These are phyloP conservation scores for Phoma sp. DNA, from an alignment of 2,329 filamentous ascomycete species.

Conservation along the genomic window DNA sequence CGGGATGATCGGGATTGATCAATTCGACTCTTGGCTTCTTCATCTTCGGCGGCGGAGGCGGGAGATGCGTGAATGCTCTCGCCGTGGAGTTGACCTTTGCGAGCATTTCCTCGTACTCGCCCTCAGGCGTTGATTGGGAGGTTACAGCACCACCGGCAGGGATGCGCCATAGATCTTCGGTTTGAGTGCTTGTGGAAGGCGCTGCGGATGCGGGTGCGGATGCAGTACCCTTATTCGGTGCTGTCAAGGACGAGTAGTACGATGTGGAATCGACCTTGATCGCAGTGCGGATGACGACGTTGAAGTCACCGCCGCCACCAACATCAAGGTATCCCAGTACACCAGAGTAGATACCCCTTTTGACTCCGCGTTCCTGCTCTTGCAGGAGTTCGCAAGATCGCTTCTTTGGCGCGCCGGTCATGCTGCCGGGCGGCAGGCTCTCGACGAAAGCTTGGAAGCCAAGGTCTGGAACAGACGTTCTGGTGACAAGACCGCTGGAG, in stretches of 20 bases:
- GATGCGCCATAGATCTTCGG: conserved; percentile 74
- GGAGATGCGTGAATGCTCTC: conserved; percentile 36
- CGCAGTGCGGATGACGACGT: conserved; percentile 85
- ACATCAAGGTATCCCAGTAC: conserved; percentile 91
- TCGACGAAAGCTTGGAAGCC: conserved; percentile 79
- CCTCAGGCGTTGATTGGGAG: conserved; percentile 77
- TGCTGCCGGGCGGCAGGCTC: conserved; percentile 86
- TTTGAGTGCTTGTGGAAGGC: conserved; percentile 10
- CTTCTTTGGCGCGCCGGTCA: conserved; percentile 97
- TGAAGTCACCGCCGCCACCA: conserved; percentile 85
- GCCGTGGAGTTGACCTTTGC: conserved; percentile 51
- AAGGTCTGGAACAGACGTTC: conserved; percentile 47
- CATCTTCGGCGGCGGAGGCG: conserved; percentile 15
- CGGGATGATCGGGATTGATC: conserved; percentile 28
- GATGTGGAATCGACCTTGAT: conserved; percentile 57
- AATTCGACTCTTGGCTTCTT: conserved; percentile 24
- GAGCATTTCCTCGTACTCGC: conserved; percentile 88
- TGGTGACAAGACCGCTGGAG: conserved; percentile 17
- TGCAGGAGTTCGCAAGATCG: conserved; percentile 84
- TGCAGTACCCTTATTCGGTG: neutral
- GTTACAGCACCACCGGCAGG: conserved; percentile 93
- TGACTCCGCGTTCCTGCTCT: conserved; percentile 68
- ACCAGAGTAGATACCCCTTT: conserved; percentile 83
- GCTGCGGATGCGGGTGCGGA: neutral
- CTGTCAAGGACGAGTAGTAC: neutral